Percentiles rank a stretch among this genome's conserved stretches.
These are phyloP conservation scores for Cerioporus squamosus DNA, from an alignment of 1,284 basidiomycete genomes.

Conservation along the genomic window DNA sequence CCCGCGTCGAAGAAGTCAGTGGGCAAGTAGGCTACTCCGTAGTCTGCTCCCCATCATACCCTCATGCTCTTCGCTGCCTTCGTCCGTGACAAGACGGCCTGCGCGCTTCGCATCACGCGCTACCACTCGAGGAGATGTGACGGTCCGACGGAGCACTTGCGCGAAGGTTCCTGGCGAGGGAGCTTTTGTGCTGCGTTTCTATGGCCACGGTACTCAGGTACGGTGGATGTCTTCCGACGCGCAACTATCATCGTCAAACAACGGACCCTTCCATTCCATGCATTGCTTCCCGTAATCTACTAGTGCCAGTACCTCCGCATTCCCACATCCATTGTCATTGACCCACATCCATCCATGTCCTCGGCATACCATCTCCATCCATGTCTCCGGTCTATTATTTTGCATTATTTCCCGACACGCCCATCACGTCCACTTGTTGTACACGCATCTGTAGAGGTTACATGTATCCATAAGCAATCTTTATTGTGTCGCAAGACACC, in stretches of 20 bases:
- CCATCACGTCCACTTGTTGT: slow-evolving; percentile 1
- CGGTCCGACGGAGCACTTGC: not conserved
- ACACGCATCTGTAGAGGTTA: slow-evolving; percentile 23
- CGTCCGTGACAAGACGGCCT: slow-evolving; percentile 9
- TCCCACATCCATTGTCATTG: not conserved
- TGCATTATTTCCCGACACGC: not conserved
- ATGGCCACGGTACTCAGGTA: not conserved
- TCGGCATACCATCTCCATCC: not conserved
- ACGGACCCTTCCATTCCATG: not conserved
- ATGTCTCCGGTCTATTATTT: slow-evolving; percentile 1
- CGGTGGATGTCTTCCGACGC: not conserved
- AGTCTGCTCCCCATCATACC: not conserved
- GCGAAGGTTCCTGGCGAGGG: not conserved
- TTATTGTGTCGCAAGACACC: slow-evolving; percentile 22
- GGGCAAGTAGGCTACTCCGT: slow-evolving; percentile 8
- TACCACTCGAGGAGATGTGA: not conserved
- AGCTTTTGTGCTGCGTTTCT: not conserved
- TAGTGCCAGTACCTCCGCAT: not conserved
- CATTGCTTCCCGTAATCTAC: slow-evolving; percentile 13
- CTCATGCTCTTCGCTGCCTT: not conserved
- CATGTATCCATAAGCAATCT: slow-evolving; percentile 22
- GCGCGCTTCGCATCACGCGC: too few relatives aligned
- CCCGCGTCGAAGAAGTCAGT: slow-evolving; percentile 12
- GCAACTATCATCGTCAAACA: not conserved
- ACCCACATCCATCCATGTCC: not conserved